These are phyloP conservation scores for Irpex sp. DNA, from an alignment of 1,284 basidiomycete species.

Conservation along the genomic window DNA sequence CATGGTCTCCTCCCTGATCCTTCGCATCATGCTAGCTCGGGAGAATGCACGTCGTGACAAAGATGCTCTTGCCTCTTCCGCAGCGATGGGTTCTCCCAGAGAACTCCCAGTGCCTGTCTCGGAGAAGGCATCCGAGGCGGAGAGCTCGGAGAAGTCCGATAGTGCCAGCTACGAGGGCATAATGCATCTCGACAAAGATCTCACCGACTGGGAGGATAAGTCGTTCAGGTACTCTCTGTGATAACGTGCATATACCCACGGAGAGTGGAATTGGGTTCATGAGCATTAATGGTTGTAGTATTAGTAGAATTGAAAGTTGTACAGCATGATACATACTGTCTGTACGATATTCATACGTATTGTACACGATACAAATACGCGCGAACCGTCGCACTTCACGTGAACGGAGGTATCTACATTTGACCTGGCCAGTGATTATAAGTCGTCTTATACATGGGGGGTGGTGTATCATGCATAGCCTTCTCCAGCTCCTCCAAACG, in stretches of 20 bases:
- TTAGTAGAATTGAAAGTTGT: not conserved
- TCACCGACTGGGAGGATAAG: conserved; percentile 10
- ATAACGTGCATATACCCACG: not conserved
- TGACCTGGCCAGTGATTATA: not conserved
- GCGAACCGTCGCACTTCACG: no score
- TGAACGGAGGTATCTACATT: not conserved
- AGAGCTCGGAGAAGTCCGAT: not conserved
- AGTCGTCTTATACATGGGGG: not conserved
- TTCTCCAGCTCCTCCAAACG: not conserved
- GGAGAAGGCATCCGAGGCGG: not conserved
- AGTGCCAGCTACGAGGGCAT: conserved; percentile 5
- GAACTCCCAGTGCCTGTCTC: not conserved
- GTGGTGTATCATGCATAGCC: not conserved
- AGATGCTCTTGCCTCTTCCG: not conserved
- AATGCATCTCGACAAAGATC: conserved; percentile 10
- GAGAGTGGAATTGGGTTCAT: not conserved
- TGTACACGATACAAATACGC: no score
- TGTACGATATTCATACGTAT: no score
- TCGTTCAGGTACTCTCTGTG: conserved; percentile 9
- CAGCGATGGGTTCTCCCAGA: not conserved
- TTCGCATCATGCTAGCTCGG: conserved; percentile 5
- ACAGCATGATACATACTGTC: not conserved
- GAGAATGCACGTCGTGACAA: conserved; percentile 10
- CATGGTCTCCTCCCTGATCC: conserved; percentile 3
- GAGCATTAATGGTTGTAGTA: not conserved